Evolutionary conservation across 2,329 filamentous ascomycete genomes (phyloP).

Genomic region (Fusarium torreyae): DNA sequence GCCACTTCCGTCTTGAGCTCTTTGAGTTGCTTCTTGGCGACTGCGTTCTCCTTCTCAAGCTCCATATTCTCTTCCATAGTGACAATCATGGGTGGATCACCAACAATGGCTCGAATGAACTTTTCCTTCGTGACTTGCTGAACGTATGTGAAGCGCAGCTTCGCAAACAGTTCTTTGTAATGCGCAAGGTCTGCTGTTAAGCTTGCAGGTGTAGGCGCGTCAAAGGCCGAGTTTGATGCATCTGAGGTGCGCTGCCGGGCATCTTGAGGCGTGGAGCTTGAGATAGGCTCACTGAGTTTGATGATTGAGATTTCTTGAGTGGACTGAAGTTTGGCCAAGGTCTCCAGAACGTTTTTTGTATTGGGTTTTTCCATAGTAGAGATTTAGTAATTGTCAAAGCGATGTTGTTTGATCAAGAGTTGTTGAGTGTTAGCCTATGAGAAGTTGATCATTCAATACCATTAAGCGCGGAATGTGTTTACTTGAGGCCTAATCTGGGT

Average conservation of each 20-base stretch:
- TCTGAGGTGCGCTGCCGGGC: conserved; percentile 76
- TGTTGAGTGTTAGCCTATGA: background rate
- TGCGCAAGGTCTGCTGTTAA: conserved; percentile 88
- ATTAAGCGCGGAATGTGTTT: conserved; percentile 54
- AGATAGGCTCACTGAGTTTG: conserved; percentile 82
- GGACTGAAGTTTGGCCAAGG: conserved; percentile 68
- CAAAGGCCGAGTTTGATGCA: conserved; percentile 75
- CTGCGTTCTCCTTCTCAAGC: conserved; percentile 77
- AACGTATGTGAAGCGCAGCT: conserved; percentile 96
- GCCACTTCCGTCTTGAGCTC: conserved; percentile 84
- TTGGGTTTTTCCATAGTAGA: conserved; percentile 52
- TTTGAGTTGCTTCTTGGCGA: conserved; percentile 82
- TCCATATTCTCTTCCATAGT: conserved; percentile 85
- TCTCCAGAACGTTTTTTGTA: conserved; percentile 60
- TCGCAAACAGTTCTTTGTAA: conserved; percentile 96
- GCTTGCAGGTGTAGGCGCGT: conserved; percentile 79
- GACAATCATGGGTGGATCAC: conserved; percentile 89
- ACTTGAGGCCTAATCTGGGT: conserved; percentile 54
- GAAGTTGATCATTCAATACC: conserved; percentile 13
- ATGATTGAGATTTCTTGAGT: conserved; percentile 80
- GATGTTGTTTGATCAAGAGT: background rate
- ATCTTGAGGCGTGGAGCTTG: conserved; percentile 62
- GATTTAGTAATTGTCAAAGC: fast-evolving
- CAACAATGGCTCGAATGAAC: conserved; percentile 92
- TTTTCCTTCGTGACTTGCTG: conserved; percentile 99